Evolutionary conservation across 495 filamentous ascomycete species (phyloP), one percentile per base, ranked within the genome.

Genomic region (Podospora pseudopauciseta): DNA sequence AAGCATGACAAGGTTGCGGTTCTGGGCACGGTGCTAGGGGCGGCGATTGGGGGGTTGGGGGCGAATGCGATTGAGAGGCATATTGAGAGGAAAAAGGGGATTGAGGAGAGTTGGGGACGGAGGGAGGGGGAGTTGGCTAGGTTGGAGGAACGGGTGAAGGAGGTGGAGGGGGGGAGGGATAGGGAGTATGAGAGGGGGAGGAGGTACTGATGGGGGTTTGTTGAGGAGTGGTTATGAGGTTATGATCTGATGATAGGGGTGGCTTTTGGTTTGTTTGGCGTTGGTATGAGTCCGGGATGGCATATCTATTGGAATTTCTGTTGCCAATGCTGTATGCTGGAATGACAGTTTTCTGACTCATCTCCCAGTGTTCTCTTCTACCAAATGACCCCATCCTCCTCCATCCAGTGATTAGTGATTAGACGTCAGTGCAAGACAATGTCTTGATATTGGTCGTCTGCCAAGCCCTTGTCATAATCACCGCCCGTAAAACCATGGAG

Each of bases 41-140:
- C 81, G 3, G 80, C 80, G 28, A 78, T 83, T 6, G 82, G 80
- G 5, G 82, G 80, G 65, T 65, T 84, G 44, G 80, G 80, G 1
- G 81, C 80, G 20, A 84, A 84, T 68, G 81, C 80, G 15, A 72
- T 84, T 56, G 81, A 81, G 77, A 79, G 78, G 72, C 68, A 74
- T 65, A 57, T 83, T 32, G 80, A 83, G 49, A 23, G 20, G 67
- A 34, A 30, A 9, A 60, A 58, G 26, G 53, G 61, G 58, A 20
- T 62, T 58, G 60, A 56, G 34, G 23, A 56, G 55, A 55, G 27
- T 9, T 55, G 32, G 69, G 28, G 63, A n/a, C 28, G 34, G 68
- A 57, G 57, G 56, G 19, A 55, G 65, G 64, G 7, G 20, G 16
- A 13, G 56, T 23, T 19, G 26, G 13, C 19, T 20, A 39, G 49